Evolutionary conservation across 1,139 yeast genomes (phyloP).

Genomic region (Nakaseomyces glabratus): DNA sequence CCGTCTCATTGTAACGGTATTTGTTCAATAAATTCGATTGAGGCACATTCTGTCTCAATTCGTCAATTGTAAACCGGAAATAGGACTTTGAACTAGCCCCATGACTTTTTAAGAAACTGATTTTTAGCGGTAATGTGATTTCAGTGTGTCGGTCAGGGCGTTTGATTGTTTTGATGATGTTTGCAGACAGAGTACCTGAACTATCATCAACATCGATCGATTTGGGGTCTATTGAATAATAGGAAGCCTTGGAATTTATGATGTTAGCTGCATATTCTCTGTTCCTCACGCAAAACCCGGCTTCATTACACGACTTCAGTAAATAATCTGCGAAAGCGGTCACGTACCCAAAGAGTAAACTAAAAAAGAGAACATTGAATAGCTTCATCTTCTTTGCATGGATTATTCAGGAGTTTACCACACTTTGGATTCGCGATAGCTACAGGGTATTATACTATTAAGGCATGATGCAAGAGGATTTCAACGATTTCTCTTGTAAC

Average conservation of each 20-base stretch:
- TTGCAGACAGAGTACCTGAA: constrained; percentile 19
- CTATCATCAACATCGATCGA: constrained; percentile 32
- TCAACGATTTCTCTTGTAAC: no score
- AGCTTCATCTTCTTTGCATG: no score
- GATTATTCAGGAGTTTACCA: no score
- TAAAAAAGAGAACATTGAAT: no score
- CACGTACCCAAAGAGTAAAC: no score
- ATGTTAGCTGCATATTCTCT: constrained; percentile 56
- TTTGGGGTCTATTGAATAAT: constrained; percentile 45
- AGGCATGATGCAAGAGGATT: no score
- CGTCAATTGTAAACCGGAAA: constrained; percentile 54
- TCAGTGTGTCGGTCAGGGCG: constrained; percentile 14
- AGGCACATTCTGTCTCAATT: constrained; percentile 37
- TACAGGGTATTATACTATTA: no score
- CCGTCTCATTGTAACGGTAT: constrained; percentile 52
- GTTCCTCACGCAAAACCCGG: constrained; percentile 82
- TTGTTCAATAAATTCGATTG: constrained; percentile 30
- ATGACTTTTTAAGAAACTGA: constrained; percentile 43
- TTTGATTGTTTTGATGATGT: constrained; percentile 19
- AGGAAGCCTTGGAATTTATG: constrained; percentile 32
- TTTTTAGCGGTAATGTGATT: constrained; percentile 42
- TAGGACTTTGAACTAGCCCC: constrained; percentile 31
- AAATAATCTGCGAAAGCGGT: constrained; percentile 32
- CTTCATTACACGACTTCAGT: constrained; percentile 70
- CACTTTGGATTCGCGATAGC: no score